These are phyloP conservation scores for Mortierella alpina DNA, from an alignment of 192 early-diverging fungal genomes.

Conservation along the genomic window DNA sequence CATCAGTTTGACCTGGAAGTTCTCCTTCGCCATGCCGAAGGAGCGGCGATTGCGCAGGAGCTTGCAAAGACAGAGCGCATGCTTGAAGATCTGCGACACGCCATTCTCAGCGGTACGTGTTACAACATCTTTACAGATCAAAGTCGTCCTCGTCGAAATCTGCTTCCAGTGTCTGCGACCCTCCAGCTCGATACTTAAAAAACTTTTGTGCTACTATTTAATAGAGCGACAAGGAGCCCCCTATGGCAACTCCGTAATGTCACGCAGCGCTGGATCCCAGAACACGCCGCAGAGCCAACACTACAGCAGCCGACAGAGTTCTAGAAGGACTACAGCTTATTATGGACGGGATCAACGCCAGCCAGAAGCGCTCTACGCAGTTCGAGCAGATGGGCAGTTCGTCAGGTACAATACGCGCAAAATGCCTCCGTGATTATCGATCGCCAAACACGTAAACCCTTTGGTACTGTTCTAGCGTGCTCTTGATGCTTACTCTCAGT, in stretches of 20 bases:
- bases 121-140: not conserved
- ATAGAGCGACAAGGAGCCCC: conserved; percentile 58
- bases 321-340: conserved; percentile 30
- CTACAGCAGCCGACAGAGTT: conserved; percentile 8
- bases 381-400: conserved; percentile 50
- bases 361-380: conserved; percentile 46
- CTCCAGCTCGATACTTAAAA: not conserved
- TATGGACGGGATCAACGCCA: conserved; percentile 32
- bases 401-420: conserved; percentile 21
- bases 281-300: conserved; percentile 4
- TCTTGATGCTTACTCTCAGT: conserved; percentile 7
- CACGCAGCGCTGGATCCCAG: conserved; percentile 9
- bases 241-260: conserved; percentile 49
- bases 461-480: not conserved
- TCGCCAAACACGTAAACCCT: no score
- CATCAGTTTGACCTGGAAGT: conserved; percentile 86
- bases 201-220: not conserved
- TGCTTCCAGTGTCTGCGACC: not conserved
- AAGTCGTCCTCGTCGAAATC: not conserved
- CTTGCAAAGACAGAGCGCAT: conserved; percentile 69
- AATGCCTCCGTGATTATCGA: not conserved
- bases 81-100: conserved; percentile 66
- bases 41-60: conserved; percentile 69
- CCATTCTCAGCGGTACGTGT: conserved; percentile 64
- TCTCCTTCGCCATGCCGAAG: conserved; percentile 74